Percentiles rank a stretch among this genome's conserved stretches.
phyloP scores from a whole-genome alignment of 495 filamentous ascomycete genomes.

The Amphirosellinia nigrospora region DNA sequence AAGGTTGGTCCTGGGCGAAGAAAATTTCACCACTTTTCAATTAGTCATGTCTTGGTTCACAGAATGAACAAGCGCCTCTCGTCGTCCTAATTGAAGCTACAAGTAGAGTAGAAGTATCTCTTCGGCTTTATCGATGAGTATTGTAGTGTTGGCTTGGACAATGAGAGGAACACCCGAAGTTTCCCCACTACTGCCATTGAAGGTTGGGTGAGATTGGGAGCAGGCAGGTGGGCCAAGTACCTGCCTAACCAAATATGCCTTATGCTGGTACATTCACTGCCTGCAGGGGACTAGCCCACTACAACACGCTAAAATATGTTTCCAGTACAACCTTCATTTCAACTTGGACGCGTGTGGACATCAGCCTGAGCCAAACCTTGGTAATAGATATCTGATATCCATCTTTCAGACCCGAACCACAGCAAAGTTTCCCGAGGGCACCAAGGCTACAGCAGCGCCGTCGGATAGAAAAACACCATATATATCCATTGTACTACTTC shows the following conservation, averaged over 20 bases:
- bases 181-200: constrained; percentile 18
- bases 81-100: not conserved
- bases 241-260: no score
- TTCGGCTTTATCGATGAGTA: not conserved
- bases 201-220: no score
- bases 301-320: not conserved
- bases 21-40: not conserved
- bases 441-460: not conserved
- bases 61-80: not conserved
- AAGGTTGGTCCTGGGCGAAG: not conserved
- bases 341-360: not conserved
- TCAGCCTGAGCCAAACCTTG: constrained; percentile 11
- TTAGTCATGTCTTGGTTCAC: not conserved
- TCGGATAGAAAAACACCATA: not conserved
- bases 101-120: not conserved
- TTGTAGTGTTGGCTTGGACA: not conserved
- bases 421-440: not conserved
- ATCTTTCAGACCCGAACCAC: not conserved
- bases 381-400: not conserved
- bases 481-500: not conserved
- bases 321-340: not conserved
- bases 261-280: no score
- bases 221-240: no score
- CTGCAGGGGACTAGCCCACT: constrained; percentile 7
- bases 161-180: not conserved